phyloP scores from a whole-genome alignment of 345 rosid species.

The Eucalyptus dawsonii region DNA sequence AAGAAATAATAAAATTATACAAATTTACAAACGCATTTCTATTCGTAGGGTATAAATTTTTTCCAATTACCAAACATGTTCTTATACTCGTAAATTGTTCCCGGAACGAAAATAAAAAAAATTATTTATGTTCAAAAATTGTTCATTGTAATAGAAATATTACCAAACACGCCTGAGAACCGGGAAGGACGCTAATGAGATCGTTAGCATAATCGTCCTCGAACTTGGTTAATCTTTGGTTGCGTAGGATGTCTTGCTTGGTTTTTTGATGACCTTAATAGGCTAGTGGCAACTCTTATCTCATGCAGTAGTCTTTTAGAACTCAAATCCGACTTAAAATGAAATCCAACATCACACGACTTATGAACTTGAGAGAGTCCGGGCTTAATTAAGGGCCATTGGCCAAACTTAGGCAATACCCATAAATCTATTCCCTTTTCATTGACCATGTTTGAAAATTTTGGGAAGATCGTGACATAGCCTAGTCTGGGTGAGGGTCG shows the following conservation, averaged over 20 bases:
- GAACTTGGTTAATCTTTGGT: too few relatives aligned
- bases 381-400: neutral
- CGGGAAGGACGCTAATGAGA: too few relatives aligned
- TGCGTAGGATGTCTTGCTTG: neutral
- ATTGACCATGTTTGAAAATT: too few relatives aligned
- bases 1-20: too few relatives aligned
- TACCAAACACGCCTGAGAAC: too few relatives aligned
- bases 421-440: too few relatives aligned
- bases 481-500: too few relatives aligned
- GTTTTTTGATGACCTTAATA: neutral
- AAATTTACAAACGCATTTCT: too few relatives aligned
- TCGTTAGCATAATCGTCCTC: neutral
- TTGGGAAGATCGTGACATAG: too few relatives aligned
- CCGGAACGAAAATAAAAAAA: fast-evolving
- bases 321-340: neutral
- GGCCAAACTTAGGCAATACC: too few relatives aligned
- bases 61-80: too few relatives aligned
- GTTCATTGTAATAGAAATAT: fast-evolving
- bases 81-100: fast-evolving
- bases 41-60: too few relatives aligned
- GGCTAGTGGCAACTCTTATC: neutral
- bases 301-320: neutral
- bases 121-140: fast-evolving
- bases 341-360: neutral
- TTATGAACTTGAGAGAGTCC: neutral